Percentiles rank a stretch among this genome's conserved stretches.
Evolutionary conservation across 352 stramenopile species (phyloP).

Genomic region (Bremia lactucae): DNA sequence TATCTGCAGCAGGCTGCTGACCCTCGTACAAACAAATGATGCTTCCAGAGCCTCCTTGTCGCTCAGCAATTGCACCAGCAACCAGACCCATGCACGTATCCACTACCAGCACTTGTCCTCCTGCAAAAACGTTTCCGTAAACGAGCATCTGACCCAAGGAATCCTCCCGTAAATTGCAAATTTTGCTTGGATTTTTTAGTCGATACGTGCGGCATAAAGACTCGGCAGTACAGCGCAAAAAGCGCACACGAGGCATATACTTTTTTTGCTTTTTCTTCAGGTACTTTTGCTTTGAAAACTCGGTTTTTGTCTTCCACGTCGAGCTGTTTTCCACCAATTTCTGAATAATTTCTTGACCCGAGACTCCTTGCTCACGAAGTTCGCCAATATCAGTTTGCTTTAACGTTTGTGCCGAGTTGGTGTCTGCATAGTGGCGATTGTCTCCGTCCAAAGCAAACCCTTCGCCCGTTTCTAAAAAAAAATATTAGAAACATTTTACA

Average conservation of each 20-base stretch:
- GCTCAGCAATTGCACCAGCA: conserved; percentile 81
- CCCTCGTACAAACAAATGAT: conserved; percentile 68
- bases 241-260: conserved; percentile 81
- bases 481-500: neutral
- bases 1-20: conserved; percentile 63
- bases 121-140: conserved; percentile 88
- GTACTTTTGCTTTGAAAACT: conserved; percentile 96
- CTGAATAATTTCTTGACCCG: conserved; percentile 83
- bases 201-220: conserved; percentile 86
- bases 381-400: conserved; percentile 53
- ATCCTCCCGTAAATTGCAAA: conserved; percentile 88
- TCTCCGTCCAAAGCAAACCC: conserved; percentile 62
- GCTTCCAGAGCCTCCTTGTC: conserved; percentile 51
- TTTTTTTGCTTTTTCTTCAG: conserved; percentile 93
- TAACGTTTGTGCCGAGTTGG: conserved; percentile 78
- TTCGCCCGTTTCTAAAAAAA: conserved; percentile 54
- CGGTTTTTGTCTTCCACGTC: conserved; percentile 91
- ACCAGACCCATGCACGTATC: conserved; percentile 91
- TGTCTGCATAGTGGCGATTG: conserved; percentile 79
- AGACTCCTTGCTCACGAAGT: conserved; percentile 57
- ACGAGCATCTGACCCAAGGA: conserved; percentile 89
- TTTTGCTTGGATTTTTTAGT: conserved; percentile 83
- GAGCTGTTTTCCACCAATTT: conserved; percentile 91
- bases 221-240: conserved; percentile 81
- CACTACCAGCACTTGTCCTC: conserved; percentile 83